Percentiles rank a stretch among this genome's conserved stretches.
phyloP scores from a whole-genome alignment of 345 rosid species.

The Eucalyptus camaldulensis region DNA sequence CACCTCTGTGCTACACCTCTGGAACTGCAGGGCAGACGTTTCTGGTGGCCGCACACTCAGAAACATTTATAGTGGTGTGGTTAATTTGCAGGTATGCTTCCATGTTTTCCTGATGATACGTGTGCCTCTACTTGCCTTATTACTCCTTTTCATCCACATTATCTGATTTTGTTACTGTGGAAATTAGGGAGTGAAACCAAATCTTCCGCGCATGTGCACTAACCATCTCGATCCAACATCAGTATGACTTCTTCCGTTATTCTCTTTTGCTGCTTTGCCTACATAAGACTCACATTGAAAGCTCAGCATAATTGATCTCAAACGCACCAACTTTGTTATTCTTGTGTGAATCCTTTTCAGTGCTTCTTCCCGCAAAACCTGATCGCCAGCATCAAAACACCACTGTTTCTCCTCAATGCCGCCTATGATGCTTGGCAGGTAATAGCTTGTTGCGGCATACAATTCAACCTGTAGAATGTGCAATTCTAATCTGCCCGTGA shows the following conservation, averaged over 20 bases:
- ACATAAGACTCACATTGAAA: neutral
- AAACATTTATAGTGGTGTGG: constrained; percentile 64
- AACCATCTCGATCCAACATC: constrained; percentile 79
- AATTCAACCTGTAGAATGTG: neutral
- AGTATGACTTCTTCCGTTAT: constrained; percentile 18
- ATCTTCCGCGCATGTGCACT: constrained; percentile 62
- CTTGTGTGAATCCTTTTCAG: constrained; percentile 11
- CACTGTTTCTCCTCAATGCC: constrained; percentile 70
- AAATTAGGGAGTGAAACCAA: constrained; percentile 36
- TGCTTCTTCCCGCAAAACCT: constrained; percentile 98
- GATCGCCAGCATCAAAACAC: constrained; percentile 55
- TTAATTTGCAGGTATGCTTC: constrained; percentile 57
- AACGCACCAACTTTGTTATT: neutral
- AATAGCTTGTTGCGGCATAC: neutral
- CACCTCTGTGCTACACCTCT: neutral
- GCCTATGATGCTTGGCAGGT: constrained; percentile 99
- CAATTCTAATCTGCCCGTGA: neutral
- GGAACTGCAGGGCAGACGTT: constrained; percentile 51
- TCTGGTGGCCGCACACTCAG: constrained; percentile 78
- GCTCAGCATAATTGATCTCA: neutral
- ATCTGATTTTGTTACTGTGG: neutral
- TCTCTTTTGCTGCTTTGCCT: neutral
- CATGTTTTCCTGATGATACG: neutral
- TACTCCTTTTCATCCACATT: neutral
- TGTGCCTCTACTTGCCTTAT: neutral